A percentile compares a stretch with the other conserved stretches of the same genome.
These are phyloP conservation scores for Acanthamoeba lenticulata DNA, from an alignment of 208 protist genomes.

Conservation along the genomic window DNA sequence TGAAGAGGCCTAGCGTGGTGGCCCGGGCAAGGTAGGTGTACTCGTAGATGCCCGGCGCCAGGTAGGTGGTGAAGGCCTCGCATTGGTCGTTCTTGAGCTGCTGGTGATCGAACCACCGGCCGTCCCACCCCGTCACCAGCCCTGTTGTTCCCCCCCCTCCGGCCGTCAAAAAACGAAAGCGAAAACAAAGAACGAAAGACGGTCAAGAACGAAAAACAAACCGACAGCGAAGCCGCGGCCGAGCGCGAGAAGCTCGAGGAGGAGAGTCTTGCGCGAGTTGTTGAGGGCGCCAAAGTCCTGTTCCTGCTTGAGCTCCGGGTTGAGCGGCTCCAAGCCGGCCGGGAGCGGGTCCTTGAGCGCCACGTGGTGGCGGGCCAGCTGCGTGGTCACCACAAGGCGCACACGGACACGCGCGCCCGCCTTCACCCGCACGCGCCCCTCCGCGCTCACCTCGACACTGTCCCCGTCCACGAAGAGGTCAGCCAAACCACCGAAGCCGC, in stretches of 20 bases:
- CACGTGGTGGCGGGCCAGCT: not conserved
- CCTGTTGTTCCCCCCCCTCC: no score
- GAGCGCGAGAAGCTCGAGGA: not conserved
- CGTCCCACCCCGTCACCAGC: constrained; percentile 35
- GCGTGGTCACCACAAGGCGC: not conserved
- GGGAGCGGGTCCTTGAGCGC: constrained; percentile 47
- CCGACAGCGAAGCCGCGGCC: constrained; percentile 50
- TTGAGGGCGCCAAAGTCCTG: no score
- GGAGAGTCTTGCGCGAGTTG: constrained; percentile 21
- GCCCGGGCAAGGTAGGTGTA: constrained; percentile 35
- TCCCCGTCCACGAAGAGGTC: not conserved
- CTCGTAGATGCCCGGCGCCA: constrained; percentile 4
- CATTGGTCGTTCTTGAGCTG: constrained; percentile 17
- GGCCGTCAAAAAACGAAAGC: no score
- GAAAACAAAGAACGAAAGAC: no score
- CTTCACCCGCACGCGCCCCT: not conserved
- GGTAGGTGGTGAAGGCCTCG: constrained; percentile 36
- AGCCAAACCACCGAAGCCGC: not conserved
- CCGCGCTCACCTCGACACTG: not conserved
- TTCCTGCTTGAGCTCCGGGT: constrained; percentile 41
- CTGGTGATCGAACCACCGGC: constrained; percentile 59
- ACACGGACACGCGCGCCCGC: constrained; percentile 30
- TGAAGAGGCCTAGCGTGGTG: constrained; percentile 11
- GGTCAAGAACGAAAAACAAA: not conserved
- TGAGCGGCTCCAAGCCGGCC: constrained; percentile 45